Evolutionary conservation across 768 basidiomycete species (phyloP).

Genomic region (Trametes sanguinea): DNA sequence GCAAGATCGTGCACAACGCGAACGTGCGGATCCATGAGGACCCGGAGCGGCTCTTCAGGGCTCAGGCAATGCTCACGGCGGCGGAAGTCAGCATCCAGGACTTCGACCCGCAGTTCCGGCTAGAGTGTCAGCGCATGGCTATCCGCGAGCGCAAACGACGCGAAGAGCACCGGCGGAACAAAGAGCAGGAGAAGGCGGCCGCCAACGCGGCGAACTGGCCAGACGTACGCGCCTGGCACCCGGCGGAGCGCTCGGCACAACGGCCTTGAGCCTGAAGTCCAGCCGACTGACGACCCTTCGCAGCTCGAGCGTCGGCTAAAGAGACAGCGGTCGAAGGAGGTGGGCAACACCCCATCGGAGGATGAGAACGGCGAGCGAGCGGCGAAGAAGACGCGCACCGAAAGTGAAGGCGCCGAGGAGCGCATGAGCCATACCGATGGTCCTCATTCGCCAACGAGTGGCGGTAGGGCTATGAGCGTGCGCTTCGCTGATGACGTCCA

Average conservation of each 20-base stretch:
- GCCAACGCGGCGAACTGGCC: slow-evolving; percentile 28
- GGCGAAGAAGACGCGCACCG: slow-evolving; percentile 48
- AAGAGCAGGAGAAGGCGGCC: slow-evolving; percentile 36
- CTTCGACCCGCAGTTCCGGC: slow-evolving; percentile 73
- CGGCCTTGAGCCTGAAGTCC: slow-evolving; percentile 68
- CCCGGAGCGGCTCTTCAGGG: slow-evolving; percentile 72
- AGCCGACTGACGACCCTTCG: slow-evolving; percentile 69
- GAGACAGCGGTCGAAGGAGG: slow-evolving; percentile 63
- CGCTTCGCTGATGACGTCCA: slow-evolving; percentile 48
- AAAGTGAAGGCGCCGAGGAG: slow-evolving; percentile 45
- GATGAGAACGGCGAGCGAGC: slow-evolving; percentile 52
- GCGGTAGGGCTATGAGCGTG: slow-evolving; percentile 36
- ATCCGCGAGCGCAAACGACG: slow-evolving; percentile 67
- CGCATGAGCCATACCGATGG: slow-evolving; percentile 44
- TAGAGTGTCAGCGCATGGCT: slow-evolving; percentile 91
- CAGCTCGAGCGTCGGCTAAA: slow-evolving; percentile 76
- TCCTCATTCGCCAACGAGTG: slow-evolving; percentile 15
- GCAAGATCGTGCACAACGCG: slow-evolving; percentile 80
- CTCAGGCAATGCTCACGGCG: slow-evolving; percentile 87
- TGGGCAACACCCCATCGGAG: slow-evolving; percentile 52
- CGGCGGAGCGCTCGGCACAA: slow-evolving; percentile 74
- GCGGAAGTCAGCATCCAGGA: slow-evolving; percentile 84
- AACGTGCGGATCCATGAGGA: slow-evolving; percentile 60
- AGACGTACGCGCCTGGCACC: slow-evolving; percentile 48
- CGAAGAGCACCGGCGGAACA: slow-evolving; percentile 44